Conservation (phyloP, 805 yeast genomes). For the Scheffersomyces amazonensis region DNA sequence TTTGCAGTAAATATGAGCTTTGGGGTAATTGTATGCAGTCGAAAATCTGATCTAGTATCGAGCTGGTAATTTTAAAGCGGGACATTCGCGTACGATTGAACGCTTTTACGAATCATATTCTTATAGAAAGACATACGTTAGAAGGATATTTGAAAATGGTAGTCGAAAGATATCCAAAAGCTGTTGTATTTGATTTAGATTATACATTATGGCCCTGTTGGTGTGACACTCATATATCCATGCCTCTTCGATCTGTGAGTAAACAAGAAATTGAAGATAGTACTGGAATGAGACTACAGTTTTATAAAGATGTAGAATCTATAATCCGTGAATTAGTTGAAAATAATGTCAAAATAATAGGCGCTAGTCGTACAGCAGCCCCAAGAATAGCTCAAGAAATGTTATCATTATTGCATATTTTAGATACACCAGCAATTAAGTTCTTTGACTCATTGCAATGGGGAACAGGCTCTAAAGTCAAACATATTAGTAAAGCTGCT, state of each 20-base stretch:
- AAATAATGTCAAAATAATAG: conserved; percentile 50
- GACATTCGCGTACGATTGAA: too few species aligned
- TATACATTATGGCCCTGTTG: conserved; percentile 81
- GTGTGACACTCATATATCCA: conserved; percentile 72
- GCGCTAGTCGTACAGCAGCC: conserved; percentile 78
- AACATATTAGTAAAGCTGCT: conserved; percentile 52
- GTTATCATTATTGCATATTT: conserved; percentile 50
- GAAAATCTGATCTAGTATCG: too few species aligned
- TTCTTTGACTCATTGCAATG: conserved; percentile 62
- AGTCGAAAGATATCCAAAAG: conserved; percentile 34
- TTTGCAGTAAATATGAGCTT: too few species aligned
- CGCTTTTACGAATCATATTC: too few species aligned
- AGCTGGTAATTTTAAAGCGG: too few species aligned
- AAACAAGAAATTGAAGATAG: conserved; percentile 46
- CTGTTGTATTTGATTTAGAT: conserved; percentile 72
- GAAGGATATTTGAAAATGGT: too few species aligned
- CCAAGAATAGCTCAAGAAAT: conserved; percentile 74
- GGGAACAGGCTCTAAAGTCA: conserved; percentile 63
- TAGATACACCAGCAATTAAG: conserved; percentile 48
- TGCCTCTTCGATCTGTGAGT: conserved; percentile 46
- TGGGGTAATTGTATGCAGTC: too few species aligned
- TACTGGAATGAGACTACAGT: conserved; percentile 51
- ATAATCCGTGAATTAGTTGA: conserved; percentile 53
- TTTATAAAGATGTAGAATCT: conserved; percentile 67
- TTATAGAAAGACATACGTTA: too few species aligned